Percentiles rank a stretch among this genome's conserved stretches.
Conservation (phyloP, 345 rosid genomes). For the Boechera retrofracta region DNA sequence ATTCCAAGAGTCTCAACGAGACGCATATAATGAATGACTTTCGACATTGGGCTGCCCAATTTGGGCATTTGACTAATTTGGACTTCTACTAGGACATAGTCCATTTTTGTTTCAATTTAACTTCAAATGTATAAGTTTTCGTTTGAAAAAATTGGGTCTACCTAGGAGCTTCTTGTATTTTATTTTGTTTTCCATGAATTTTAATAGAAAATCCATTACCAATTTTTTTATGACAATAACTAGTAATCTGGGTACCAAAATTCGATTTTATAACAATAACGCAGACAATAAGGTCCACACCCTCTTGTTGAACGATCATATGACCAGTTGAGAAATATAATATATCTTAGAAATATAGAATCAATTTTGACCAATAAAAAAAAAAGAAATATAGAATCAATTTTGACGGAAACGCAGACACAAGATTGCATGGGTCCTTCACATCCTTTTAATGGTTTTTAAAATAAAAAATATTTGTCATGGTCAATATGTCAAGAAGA, state of each 20-base stretch:
- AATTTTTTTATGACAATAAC: too few relatives aligned
- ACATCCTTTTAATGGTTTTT: neutral
- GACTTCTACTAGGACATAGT: neutral
- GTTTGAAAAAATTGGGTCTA: neutral
- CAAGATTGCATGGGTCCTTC: neutral
- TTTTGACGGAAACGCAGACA: conserved; percentile 10
- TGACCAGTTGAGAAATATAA: neutral
- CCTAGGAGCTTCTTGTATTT: too few relatives aligned
- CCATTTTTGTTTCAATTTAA: neutral
- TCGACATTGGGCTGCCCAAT: neutral
- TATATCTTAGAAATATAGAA: neutral
- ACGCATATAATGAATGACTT: neutral
- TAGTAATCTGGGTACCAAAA: neutral
- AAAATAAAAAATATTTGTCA: neutral
- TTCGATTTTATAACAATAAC: neutral
- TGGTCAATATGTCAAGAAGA: neutral
- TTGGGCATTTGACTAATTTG: neutral
- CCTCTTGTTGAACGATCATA: neutral
- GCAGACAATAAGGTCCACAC: neutral
- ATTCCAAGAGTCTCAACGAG: neutral
- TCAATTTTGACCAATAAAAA: neutral
- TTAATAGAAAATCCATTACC: neutral
- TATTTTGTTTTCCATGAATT: too few relatives aligned
- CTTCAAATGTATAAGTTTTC: neutral
- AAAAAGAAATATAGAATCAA: neutral